Percentiles rank a stretch among this genome's conserved stretches.
These are phyloP conservation scores for Cystofilobasidium ferigula DNA, from an alignment of 768 basidiomycete species.

Conservation along the genomic window DNA sequence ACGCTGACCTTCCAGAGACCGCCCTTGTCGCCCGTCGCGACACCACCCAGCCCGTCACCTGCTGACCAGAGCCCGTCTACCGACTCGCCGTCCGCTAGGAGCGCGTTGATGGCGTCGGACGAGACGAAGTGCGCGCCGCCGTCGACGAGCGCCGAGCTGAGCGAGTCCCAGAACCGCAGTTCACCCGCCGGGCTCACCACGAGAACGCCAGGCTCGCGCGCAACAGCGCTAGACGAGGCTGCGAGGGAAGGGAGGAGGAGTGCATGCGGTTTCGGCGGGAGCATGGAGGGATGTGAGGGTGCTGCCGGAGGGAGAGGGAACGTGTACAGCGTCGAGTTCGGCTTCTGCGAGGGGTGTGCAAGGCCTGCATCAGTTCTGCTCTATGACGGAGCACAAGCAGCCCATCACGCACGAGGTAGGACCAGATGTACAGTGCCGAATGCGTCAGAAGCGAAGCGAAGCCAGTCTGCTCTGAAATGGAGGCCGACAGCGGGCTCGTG, in stretches of 20 bases:
- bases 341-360: not conserved
- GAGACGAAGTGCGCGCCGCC: slow-evolving; percentile 34
- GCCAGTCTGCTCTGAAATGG: slow-evolving; percentile 6
- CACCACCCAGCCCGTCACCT: slow-evolving; percentile 28
- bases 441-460: slow-evolving; percentile 17
- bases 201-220: slow-evolving; percentile 68
- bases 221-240: not conserved
- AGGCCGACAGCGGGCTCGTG: slow-evolving; percentile 16
- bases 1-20: slow-evolving; percentile 27
- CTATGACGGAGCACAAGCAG: not conserved
- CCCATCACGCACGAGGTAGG: slow-evolving; percentile 11
- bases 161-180: slow-evolving; percentile 77
- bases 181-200: slow-evolving; percentile 60
- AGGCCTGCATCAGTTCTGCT: not conserved
- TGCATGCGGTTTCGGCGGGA: not conserved
- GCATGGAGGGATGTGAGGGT: not conserved
- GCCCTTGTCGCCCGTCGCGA: not conserved
- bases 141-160: slow-evolving; percentile 41
- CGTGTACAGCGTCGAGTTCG: slow-evolving; percentile 18
- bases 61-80: slow-evolving; percentile 31
- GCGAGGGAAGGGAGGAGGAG: slow-evolving; percentile 11
- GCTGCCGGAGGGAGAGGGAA: slow-evolving; percentile 19
- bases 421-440: slow-evolving; percentile 18
- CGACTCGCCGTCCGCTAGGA: slow-evolving; percentile 31
- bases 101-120: slow-evolving; percentile 10